phyloP scores from a whole-genome alignment of 2,329 filamentous ascomycete genomes.

The Epicoccum nigrum region DNA sequence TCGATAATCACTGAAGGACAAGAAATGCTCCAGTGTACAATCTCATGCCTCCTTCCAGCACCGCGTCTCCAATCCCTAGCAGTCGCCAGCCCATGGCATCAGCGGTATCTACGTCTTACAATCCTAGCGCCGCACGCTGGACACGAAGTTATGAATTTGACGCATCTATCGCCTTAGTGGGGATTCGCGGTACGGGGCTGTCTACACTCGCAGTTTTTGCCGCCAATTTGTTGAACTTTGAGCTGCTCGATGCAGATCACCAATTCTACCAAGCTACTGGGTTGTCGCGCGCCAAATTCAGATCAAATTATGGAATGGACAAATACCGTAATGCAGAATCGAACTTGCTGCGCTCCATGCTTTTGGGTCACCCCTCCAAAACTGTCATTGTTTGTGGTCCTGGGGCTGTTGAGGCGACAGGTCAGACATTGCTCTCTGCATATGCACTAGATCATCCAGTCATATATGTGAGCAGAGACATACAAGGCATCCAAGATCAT shows the following conservation, averaged over 20 bases:
- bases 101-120: neutral
- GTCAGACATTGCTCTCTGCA: neutral
- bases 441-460: neutral
- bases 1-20: too few species aligned
- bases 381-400: slow-evolving; percentile 4
- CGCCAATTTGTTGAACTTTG: neutral
- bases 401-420: slow-evolving; percentile 2
- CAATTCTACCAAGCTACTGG: slow-evolving; percentile 1
- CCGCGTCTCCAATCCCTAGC: neutral
- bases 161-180: slow-evolving; percentile 1
- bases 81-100: neutral
- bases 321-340: neutral
- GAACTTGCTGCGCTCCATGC: neutral
- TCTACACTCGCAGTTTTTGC: slow-evolving; percentile 4
- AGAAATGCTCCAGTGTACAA: too few species aligned
- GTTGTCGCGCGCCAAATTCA: neutral
- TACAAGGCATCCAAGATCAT: neutral
- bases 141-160: neutral
- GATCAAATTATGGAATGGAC: neutral
- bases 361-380: neutral
- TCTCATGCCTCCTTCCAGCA: neutral
- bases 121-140: neutral
- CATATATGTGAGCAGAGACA: neutral
- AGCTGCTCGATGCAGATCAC: slow-evolving; percentile 1
- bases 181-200: neutral